phyloP scores from a whole-genome alignment of 352 stramenopile species.

The Thalassiosira ordinaria region DNA sequence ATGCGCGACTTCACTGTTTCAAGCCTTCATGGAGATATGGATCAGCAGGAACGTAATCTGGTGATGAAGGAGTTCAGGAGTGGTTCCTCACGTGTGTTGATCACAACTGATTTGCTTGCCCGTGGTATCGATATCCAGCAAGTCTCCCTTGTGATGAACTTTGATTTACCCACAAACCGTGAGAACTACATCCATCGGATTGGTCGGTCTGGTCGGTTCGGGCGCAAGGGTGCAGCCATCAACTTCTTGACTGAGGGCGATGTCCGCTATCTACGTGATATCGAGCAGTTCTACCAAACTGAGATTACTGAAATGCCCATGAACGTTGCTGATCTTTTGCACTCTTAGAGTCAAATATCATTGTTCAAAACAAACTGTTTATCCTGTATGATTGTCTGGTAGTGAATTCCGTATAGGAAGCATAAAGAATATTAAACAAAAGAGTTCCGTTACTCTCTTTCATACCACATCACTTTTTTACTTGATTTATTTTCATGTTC shows the following conservation, averaged over 20 bases:
- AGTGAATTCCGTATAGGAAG: no score
- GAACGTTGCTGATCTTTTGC: constrained; percentile 97
- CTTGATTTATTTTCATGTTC: no score
- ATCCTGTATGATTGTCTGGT: no score
- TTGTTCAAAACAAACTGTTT: no score
- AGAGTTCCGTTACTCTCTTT: no score
- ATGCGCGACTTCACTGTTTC: constrained; percentile 99
- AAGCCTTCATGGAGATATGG: constrained; percentile 99
- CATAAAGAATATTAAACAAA: no score
- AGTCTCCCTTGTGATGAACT: constrained; percentile 96
- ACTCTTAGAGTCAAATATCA: no score
- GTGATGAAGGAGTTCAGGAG: constrained; percentile 99
- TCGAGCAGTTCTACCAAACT: constrained; percentile 99
- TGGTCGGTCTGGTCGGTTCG: constrained; percentile 99
- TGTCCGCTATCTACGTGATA: constrained; percentile 98
- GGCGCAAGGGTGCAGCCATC: constrained; percentile 99
- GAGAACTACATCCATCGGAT: constrained; percentile 99
- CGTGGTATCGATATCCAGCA: constrained; percentile 99
- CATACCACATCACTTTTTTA: no score
- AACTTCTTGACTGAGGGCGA: constrained; percentile 99
- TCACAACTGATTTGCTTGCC: constrained; percentile 98
- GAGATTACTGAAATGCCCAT: constrained; percentile 99
- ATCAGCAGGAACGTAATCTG: constrained; percentile 98
- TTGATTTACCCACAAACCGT: constrained; percentile 98
- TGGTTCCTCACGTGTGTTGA: constrained; percentile 98